Evolutionary conservation across 73 alveolate genomes (phyloP), one percentile per base, ranked within the genome.

Genomic region (Paramecium biaurelia): DNA sequence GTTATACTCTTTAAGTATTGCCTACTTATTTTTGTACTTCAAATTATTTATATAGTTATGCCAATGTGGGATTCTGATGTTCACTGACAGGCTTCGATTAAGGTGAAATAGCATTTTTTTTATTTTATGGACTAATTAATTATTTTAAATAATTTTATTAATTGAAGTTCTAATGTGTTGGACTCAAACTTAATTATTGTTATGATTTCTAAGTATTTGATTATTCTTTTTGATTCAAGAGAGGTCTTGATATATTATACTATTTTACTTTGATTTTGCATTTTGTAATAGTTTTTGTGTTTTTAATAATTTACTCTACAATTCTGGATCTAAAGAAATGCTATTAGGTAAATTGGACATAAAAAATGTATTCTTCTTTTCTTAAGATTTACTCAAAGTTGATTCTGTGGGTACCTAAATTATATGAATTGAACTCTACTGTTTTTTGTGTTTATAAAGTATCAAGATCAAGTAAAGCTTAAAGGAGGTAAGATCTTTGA

Each of bases 391-490:
- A 47, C 56, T 79, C 43, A 12, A 42, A 34, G 86, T 20, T 30
- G 86, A 34, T 21, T 79, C 70, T 20, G 70, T 47, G n/a, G 90
- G 70, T 20, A 23, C 42, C 90, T 79, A 21, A 21, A 7, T n/a
- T 42, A 24, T 4, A 18, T 43, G 32, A 24, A 30, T 41, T 5
- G 9, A n/a, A n/a, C 0, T 43, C 32, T 89, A 70, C 94, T 23
- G 85, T 82, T 45, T 70, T 89, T 34, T 89, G 58, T 21, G 92
- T 42, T 70, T 70, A 20, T 14, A 89, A 45, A 4, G 58, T 70
- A 70, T 89, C 94, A 24, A 89, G 76, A 70, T 89, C 87, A 26
- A 70, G 53, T 18, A 89, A 72, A 21, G 94, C 94, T 53, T 89
- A 34, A 41, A 89, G 57, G 5, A 89, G 85, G 8, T 70, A 70